Evolutionary conservation across 345 rosid genomes (phyloP).

Genomic region (Moricandia arvensis): DNA sequence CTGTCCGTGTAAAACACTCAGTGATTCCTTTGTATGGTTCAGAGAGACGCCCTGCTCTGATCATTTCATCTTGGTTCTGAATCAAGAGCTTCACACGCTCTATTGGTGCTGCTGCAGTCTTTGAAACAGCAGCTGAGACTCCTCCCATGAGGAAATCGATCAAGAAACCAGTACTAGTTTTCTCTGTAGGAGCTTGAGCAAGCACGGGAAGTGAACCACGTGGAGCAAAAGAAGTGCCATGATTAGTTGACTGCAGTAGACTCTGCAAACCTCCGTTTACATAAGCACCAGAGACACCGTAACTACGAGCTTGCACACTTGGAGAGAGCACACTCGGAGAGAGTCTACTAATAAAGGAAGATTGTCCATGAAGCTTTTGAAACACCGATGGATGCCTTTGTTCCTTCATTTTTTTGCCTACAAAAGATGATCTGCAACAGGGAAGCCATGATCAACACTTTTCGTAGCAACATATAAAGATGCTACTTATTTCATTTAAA

Average conservation of each 20-base stretch:
- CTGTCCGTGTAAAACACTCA: slow-evolving; percentile 68
- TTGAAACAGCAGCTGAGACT: slow-evolving; percentile 84
- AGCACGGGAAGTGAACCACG: slow-evolving; percentile 37
- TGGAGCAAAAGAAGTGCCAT: slow-evolving; percentile 31
- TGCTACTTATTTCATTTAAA: not conserved
- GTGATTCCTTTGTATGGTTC: slow-evolving; percentile 82
- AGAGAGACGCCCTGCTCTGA: slow-evolving; percentile 69
- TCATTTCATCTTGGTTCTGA: slow-evolving; percentile 90
- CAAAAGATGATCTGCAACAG: slow-evolving; percentile 7
- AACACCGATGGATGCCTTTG: slow-evolving; percentile 50
- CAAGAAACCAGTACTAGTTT: slow-evolving; percentile 68
- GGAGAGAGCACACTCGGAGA: slow-evolving; percentile 15
- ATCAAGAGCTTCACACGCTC: slow-evolving; percentile 89
- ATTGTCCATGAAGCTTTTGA: slow-evolving; percentile 55
- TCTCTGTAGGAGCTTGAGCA: slow-evolving; percentile 69
- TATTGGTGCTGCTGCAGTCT: slow-evolving; percentile 85
- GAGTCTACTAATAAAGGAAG: slow-evolving; percentile 38
- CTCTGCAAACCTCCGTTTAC: slow-evolving; percentile 41
- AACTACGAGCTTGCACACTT: slow-evolving; percentile 17
- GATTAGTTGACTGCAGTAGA: slow-evolving; percentile 37
- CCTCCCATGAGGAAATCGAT: slow-evolving; percentile 88
- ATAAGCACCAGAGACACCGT: slow-evolving; percentile 24
- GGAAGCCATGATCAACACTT: not conserved
- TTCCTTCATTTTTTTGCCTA: slow-evolving; percentile 53
- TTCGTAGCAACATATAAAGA: not conserved